Evolutionary conservation across 2,329 filamentous ascomycete genomes (phyloP).

Genomic region (Colletotrichum echinochloae): DNA sequence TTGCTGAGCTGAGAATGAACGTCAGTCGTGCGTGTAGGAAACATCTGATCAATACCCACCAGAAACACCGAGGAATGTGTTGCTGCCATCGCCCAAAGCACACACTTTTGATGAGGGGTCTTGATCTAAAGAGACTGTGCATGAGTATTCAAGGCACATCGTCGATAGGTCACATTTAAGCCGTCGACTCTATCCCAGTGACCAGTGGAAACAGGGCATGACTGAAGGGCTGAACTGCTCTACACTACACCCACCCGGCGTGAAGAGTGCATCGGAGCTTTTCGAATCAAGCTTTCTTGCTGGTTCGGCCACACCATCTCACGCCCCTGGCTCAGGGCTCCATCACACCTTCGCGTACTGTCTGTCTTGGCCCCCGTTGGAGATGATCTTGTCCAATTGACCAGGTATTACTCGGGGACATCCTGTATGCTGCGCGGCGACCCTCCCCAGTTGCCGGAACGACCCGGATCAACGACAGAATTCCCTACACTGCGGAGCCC

Average conservation of each 20-base stretch:
- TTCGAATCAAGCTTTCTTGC: constrained; percentile 1
- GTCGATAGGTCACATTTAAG: not conserved
- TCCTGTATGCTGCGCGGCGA: not conserved
- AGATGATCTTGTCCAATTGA: not conserved
- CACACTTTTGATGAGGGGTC: not conserved
- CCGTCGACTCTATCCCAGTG: rapidly evolving
- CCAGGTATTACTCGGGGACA: not conserved
- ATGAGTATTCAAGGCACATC: not conserved
- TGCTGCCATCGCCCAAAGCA: not conserved
- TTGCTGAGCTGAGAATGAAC: not conserved
- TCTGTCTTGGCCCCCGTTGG: not conserved
- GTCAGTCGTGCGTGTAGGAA: not conserved
- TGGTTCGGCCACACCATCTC: not conserved
- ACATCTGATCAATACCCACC: too few relatives aligned
- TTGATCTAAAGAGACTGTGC: not conserved
- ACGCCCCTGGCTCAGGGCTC: not conserved
- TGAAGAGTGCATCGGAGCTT: not conserved
- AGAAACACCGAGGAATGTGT: not conserved
- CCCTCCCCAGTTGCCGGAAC: not conserved
- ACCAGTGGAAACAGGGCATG: not conserved
- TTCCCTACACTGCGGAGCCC: not conserved
- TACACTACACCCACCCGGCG: not conserved
- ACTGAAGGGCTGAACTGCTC: too few relatives aligned
- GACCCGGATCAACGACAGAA: not conserved
- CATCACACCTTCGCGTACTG: too few relatives aligned